phyloP scores from a whole-genome alignment of 1,139 yeast genomes.

The Diutina ranongensis region DNA sequence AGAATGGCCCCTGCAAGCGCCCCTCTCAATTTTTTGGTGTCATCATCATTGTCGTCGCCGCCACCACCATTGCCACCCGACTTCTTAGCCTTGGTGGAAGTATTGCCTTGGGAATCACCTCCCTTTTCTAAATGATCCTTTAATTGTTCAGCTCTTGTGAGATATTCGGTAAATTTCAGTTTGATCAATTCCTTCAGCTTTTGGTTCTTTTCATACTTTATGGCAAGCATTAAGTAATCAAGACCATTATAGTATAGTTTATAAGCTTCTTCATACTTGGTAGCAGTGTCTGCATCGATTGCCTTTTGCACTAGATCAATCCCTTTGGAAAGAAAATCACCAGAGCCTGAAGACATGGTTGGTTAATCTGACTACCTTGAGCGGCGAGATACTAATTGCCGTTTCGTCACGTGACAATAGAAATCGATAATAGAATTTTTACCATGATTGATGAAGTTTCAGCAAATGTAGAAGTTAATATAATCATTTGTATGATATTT shows the following conservation, averaged over 20 bases:
- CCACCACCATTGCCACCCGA: slow-evolving; percentile 7
- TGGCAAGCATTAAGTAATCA: slow-evolving; percentile 90
- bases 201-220: slow-evolving; percentile 90
- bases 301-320: slow-evolving; percentile 91
- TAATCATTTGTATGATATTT: too few species aligned
- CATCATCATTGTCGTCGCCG: slow-evolving; percentile 46
- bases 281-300: slow-evolving; percentile 87
- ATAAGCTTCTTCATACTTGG: slow-evolving; percentile 89
- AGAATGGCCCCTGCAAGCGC: slow-evolving; percentile 90
- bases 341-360: slow-evolving; percentile 4
- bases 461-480: too few species aligned
- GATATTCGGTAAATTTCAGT: slow-evolving; percentile 81
- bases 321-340: slow-evolving; percentile 82
- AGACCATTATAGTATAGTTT: slow-evolving; percentile 86
- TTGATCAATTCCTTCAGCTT: slow-evolving; percentile 82
- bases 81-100: slow-evolving; percentile 16
- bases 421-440: too few species aligned
- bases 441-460: too few species aligned
- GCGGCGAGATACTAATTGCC: background rate
- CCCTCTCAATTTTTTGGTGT: slow-evolving; percentile 77
- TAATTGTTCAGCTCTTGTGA: slow-evolving; percentile 87
- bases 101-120: slow-evolving; percentile 31
- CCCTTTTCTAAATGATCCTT: slow-evolving; percentile 74
- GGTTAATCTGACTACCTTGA: background rate
- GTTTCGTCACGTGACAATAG: background rate